phyloP scores from a whole-genome alignment of 768 basidiomycete genomes.

The Peribolospora kevripleyi region DNA sequence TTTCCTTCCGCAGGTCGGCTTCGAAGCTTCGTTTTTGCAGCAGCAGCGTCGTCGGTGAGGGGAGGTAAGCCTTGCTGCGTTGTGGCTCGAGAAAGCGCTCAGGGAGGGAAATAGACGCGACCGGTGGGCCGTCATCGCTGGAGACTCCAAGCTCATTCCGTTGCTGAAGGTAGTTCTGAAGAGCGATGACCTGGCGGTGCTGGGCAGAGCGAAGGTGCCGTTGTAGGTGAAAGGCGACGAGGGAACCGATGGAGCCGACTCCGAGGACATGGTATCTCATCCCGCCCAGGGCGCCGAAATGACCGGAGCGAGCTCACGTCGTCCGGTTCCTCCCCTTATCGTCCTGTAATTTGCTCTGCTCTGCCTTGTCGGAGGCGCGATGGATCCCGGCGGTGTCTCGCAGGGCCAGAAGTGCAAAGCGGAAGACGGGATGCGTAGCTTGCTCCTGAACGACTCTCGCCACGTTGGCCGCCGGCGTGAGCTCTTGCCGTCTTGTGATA shows the following conservation, averaged over 20 bases:
- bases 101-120: background rate
- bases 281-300: too few relatives aligned
- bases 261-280: constrained; percentile 35
- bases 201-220: constrained; percentile 29
- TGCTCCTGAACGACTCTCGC: too few relatives aligned
- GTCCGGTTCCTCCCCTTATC: too few relatives aligned
- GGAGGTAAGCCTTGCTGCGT: constrained; percentile 7
- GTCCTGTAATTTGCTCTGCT: too few relatives aligned
- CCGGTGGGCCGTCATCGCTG: background rate
- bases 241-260: constrained; percentile 56
- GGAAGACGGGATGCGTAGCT: too few relatives aligned
- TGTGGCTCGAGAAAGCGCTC: constrained; percentile 11
- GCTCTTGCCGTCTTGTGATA: too few relatives aligned
- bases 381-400: too few relatives aligned
- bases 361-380: too few relatives aligned
- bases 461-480: too few relatives aligned
- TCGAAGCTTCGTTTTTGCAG: background rate
- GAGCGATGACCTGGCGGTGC: constrained; percentile 47
- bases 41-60: background rate
- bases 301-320: too few relatives aligned
- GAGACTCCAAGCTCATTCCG: constrained; percentile 9
- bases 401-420: too few relatives aligned
- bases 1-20: too few relatives aligned
- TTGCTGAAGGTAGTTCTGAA: constrained; percentile 23
- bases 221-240: constrained; percentile 58